These are phyloP conservation scores for Mucor velutinosus DNA, from an alignment of 371 early-diverging fungal genomes.

Conservation along the genomic window DNA sequence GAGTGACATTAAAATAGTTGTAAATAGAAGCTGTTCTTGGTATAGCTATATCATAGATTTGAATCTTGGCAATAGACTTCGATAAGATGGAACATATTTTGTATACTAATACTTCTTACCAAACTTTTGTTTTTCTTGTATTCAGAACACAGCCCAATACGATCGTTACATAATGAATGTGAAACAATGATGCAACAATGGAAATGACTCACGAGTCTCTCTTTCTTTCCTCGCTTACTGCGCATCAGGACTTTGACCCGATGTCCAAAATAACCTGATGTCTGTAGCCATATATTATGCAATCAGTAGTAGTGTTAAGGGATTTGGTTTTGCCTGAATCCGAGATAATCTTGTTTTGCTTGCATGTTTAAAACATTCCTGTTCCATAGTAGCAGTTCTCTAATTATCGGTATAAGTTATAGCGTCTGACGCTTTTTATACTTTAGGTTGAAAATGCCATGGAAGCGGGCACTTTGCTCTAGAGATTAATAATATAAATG, in stretches of 20 bases:
- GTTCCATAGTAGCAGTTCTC: neutral
- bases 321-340: neutral
- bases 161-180: neutral
- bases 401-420: neutral
- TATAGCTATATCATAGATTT: neutral
- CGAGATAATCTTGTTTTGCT: neutral
- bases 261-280: neutral
- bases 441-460: neutral
- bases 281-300: neutral
- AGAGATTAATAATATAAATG: neutral
- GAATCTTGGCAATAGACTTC: neutral
- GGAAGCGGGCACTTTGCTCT: neutral
- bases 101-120: neutral
- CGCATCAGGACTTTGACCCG: neutral
- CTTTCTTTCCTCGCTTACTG: neutral
- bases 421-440: neutral
- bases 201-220: neutral
- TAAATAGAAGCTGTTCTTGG: neutral
- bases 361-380: neutral
- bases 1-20: neutral
- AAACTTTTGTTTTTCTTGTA: neutral
- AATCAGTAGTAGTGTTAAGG: neutral
- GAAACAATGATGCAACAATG: neutral
- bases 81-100: neutral
- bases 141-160: neutral